Conservation (phyloP, 768 basidiomycete genomes). For the Sarcomyxa edulis region DNA sequence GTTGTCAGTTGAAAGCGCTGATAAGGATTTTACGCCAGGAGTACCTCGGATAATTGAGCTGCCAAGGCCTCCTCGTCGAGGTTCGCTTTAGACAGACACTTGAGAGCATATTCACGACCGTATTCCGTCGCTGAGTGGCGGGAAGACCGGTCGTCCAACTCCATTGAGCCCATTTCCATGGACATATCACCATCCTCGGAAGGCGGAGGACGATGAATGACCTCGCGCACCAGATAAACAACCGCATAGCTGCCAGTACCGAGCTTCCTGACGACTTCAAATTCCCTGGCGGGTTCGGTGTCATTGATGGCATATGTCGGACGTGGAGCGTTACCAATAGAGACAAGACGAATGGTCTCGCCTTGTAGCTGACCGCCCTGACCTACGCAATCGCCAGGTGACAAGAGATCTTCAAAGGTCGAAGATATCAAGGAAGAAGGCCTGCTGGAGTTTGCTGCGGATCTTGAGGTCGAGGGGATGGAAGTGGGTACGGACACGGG, state of each 20-base stretch:
- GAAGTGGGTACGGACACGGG: slow-evolving; percentile 2
- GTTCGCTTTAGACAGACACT: slow-evolving; percentile 92
- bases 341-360: slow-evolving; percentile 57
- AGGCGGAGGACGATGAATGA: slow-evolving; percentile 41
- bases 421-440: slow-evolving; percentile 32
- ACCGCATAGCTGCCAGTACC: slow-evolving; percentile 92
- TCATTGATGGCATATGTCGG: slow-evolving; percentile 27
- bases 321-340: slow-evolving; percentile 30
- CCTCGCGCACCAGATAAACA: slow-evolving; percentile 86
- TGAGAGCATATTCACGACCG: slow-evolving; percentile 88
- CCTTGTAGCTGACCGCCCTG: slow-evolving; percentile 63
- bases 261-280: slow-evolving; percentile 81
- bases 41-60: slow-evolving; percentile 88
- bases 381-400: slow-evolving; percentile 69
- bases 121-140: slow-evolving; percentile 42
- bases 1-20: slow-evolving; percentile 7
- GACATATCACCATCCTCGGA: slow-evolving; percentile 57
- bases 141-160: slow-evolving; percentile 36
- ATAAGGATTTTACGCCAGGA: slow-evolving; percentile 12
- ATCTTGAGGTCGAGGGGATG: background rate
- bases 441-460: slow-evolving; percentile 14
- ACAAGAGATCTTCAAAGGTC: slow-evolving; percentile 56
- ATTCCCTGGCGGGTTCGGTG: slow-evolving; percentile 53
- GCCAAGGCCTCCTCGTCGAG: slow-evolving; percentile 82
- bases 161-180: slow-evolving; percentile 50